A percentile compares a stretch with the other conserved stretches of the same genome.
Evolutionary conservation across 257 asterid species (phyloP).

Genomic region (Forsythia viridissima): DNA sequence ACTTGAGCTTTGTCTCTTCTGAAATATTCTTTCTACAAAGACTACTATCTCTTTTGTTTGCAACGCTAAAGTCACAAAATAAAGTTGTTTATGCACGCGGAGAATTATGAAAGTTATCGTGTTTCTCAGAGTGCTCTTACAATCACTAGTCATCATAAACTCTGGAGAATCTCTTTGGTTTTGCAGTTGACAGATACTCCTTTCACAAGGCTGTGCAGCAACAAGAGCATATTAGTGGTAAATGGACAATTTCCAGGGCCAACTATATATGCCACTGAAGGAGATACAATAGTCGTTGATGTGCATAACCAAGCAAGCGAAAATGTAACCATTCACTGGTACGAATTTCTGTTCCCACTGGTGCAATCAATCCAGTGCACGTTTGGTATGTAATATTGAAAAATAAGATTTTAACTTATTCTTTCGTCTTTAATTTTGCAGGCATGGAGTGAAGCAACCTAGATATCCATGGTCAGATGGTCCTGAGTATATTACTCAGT

Average conservation of each 20-base stretch:
- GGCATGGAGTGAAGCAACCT: slow-evolving; percentile 58
- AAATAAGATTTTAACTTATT: too few relatives aligned
- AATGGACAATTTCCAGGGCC: slow-evolving; percentile 54
- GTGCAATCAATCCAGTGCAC: too few relatives aligned
- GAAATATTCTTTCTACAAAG: too few relatives aligned
- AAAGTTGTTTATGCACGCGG: too few relatives aligned
- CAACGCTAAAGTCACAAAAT: too few relatives aligned
- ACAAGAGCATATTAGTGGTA: slow-evolving; percentile 35
- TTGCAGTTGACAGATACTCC: slow-evolving; percentile 40
- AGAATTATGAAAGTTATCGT: too few relatives aligned
- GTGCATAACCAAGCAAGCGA: slow-evolving; percentile 34
- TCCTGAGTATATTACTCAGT: slow-evolving; percentile 46
- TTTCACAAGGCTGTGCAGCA: slow-evolving; percentile 39
- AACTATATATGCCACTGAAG: slow-evolving; percentile 31
- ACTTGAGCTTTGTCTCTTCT: too few relatives aligned
- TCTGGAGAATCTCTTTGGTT: not conserved
- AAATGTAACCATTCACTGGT: slow-evolving; percentile 43
- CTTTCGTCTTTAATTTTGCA: not conserved
- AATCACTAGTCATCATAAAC: not conserved
- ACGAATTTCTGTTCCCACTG: not conserved
- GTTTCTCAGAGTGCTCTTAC: too few relatives aligned
- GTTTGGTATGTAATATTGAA: not conserved
- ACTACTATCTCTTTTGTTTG: too few relatives aligned
- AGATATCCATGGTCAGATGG: slow-evolving; percentile 66
- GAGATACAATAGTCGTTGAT: slow-evolving; percentile 42